Base-by-base conservation (phyloP, 2,329 filamentous ascomycete species). In the Trichoderma harzianum region DNA sequence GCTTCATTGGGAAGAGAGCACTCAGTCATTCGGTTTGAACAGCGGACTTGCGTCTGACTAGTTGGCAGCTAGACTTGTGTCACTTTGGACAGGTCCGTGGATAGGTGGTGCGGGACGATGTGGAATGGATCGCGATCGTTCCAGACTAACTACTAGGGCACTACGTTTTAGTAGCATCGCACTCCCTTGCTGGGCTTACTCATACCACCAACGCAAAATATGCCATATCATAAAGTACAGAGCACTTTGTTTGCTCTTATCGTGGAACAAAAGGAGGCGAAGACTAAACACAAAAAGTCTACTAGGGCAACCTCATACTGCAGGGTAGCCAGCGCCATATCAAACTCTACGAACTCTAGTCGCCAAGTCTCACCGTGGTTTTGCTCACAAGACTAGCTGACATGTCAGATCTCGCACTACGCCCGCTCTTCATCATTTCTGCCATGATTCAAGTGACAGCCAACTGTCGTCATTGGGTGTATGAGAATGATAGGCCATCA, bases 371-470 rank as follows among this genome's bases (percentile, higher is more conserved):
- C 65, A 43, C 34, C 39, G 43, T 36, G n/a, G 30, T 72, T 32
- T 39, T 32, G 61, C 58, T 39, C 60, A 70, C 36, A 43, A 47
- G 66, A 39, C 60, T 72, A 69, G 73, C 72, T 75, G 75, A 75
- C 76, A 73, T 77, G 76, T 76, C 74, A 76, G 75, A 77, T 76
- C 74, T 74, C 72, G 73, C 73, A 72, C 61, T 63, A 71, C 69
- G 72, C 66, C 69, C 71, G 68, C 36, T 69, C 74, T 74, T 58
- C 51, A 53, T 60, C 57, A 30, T 36, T 39, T 26, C 36, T 26
- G 12, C 24, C n/a, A n/a, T 51, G 36, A 51, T 51, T 14, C n/a
- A 62, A 62, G 66, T 69, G 66, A 69, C 74, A 72, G 32, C 71
- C 55, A 18, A 58, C 30, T 43, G 43, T 60, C 70, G 57, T 68